phyloP scores from a whole-genome alignment of 2,329 filamentous ascomycete species.

The Talaromyces atroroseus region DNA sequence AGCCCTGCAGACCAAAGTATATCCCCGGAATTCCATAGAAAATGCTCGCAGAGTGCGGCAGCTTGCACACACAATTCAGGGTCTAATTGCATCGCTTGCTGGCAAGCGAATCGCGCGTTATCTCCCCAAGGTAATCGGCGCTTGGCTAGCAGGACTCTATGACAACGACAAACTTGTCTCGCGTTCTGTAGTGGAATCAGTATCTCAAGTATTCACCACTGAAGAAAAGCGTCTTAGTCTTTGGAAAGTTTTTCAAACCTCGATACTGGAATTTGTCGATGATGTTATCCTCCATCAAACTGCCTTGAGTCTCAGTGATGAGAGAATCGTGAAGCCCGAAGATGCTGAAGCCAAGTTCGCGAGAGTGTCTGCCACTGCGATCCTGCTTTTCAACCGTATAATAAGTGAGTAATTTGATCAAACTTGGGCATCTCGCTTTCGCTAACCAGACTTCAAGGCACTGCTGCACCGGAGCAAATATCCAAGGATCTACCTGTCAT shows the following conservation, averaged over 20 bases:
- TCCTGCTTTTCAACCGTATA: constrained; percentile 52
- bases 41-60: constrained; percentile 82
- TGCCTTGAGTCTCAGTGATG: constrained; percentile 76
- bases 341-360: constrained; percentile 83
- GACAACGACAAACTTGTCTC: constrained; percentile 76
- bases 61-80: constrained; percentile 71
- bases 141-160: constrained; percentile 88
- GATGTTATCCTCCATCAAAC: constrained; percentile 75
- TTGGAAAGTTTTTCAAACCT: constrained; percentile 73
- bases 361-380: constrained; percentile 62
- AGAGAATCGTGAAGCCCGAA: constrained; percentile 74
- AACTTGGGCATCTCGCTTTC: not conserved
- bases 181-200: constrained; percentile 69
- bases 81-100: constrained; percentile 50
- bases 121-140: constrained; percentile 69
- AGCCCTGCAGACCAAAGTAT: constrained; percentile 65
- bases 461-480: constrained; percentile 45
- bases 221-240: constrained; percentile 72
- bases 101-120: constrained; percentile 80
- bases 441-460: constrained; percentile 24
- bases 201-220: constrained; percentile 69
- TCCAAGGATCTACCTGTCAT: constrained; percentile 59
- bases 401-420: constrained; percentile 33
- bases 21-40: constrained; percentile 85
- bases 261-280: constrained; percentile 75